Evolutionary conservation across 1,284 basidiomycete species (phyloP), one percentile per base, ranked within the genome.

Genomic region (Pseudozyma sp.): DNA sequence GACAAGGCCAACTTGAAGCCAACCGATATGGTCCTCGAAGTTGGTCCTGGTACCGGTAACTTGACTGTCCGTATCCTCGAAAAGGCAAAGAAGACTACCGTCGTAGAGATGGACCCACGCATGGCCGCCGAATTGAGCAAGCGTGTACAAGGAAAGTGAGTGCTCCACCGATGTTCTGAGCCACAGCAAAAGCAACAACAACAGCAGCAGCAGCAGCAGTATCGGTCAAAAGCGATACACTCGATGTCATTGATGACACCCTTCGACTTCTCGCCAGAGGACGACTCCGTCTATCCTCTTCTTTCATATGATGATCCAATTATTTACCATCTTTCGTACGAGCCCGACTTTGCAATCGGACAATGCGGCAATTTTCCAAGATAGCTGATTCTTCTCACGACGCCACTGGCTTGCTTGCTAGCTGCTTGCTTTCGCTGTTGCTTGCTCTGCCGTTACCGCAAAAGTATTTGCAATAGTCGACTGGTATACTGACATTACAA

Each of bases 121-220:
- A 98, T 99, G 96, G 96, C 95, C 18, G 95, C 95, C 50, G 96
- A 99, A 85, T 89, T 99, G 59, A 93, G 93, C 63, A 99, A 99
- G 86, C 92, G 97, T 78, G 95, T 99, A 1, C 92, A 98, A 88
- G 96, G 96, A 88, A 98, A 92, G 95, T 97, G 86, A 88, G 94
- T 91, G 53, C 13, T 18, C 36, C 34, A 4, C 19, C 44, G 25
- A 1, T 18, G 1, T 36, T 34, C 21, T 3, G n/a, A 16, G 6
- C 36, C 42, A n/a, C 45, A 54, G 48, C 36, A 35, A 18, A 14
- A 40, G 11, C 10, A 36, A 2, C 52, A 45, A 25, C 39, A 65
- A 14, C 49, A 45, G 35, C 52, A 58, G 44, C 16, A 31, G 2
- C 14, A 45, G 10, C 51, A 62, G 39, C n/a, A 53, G 34, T 18